These are phyloP conservation scores for Pseudopithomyces maydicus DNA, from an alignment of 2,329 filamentous ascomycete genomes.

Conservation along the genomic window DNA sequence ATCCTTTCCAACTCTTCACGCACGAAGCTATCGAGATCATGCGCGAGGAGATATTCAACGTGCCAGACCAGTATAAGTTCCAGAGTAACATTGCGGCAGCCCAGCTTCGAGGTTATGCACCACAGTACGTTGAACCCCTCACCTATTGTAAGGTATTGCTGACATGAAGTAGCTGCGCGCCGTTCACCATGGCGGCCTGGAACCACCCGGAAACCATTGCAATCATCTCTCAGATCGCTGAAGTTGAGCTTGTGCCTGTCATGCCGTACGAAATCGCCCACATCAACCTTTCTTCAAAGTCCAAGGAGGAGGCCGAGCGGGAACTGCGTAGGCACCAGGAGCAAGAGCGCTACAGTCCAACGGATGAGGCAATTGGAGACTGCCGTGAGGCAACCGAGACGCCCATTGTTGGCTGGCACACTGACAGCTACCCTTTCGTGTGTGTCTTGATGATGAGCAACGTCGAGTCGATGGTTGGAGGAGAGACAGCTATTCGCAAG, in stretches of 20 bases:
- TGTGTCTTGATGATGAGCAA: slow-evolving; percentile 72
- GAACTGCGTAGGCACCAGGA: slow-evolving; percentile 48
- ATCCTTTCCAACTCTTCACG: slow-evolving; percentile 69
- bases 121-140: slow-evolving; percentile 53
- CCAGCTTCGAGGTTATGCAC: slow-evolving; percentile 61
- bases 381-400: slow-evolving; percentile 55
- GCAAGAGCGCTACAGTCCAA: slow-evolving; percentile 44
- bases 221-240: slow-evolving; percentile 61
- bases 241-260: slow-evolving; percentile 61
- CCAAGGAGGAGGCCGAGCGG: slow-evolving; percentile 52
- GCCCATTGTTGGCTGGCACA: slow-evolving; percentile 67
- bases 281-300: slow-evolving; percentile 61
- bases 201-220: slow-evolving; percentile 59
- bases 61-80: slow-evolving; percentile 62
- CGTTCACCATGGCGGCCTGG: slow-evolving; percentile 69
- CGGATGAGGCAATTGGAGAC: slow-evolving; percentile 50
- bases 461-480: slow-evolving; percentile 66
- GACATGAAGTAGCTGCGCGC: slow-evolving; percentile 56
- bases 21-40: slow-evolving; percentile 65
- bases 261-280: slow-evolving; percentile 65
- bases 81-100: slow-evolving; percentile 64
- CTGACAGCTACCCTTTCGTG: slow-evolving; percentile 70
- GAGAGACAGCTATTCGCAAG: slow-evolving; percentile 66
- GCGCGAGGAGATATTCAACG: slow-evolving; percentile 66
- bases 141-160: neutral